Percentiles rank a stretch among this genome's conserved stretches.
These are phyloP conservation scores for Boletus rubropictus DNA, from an alignment of 768 basidiomycete species.

Conservation along the genomic window DNA sequence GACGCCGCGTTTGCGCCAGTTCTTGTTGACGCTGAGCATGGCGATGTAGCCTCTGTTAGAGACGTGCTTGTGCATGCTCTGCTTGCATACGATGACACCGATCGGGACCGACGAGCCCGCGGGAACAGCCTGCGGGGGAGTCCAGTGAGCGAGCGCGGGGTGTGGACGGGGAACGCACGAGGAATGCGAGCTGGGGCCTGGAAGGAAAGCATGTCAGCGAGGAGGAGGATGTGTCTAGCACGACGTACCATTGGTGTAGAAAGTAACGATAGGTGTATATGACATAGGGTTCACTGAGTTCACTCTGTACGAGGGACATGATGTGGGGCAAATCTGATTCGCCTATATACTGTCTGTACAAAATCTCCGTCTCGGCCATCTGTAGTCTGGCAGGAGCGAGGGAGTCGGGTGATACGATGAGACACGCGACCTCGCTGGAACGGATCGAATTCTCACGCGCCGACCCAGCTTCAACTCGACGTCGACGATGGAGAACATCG, in stretches of 20 bases:
- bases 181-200: slow-evolving; percentile 87
- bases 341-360: slow-evolving; percentile 70
- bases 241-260: slow-evolving; percentile 84
- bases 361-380: slow-evolving; percentile 33
- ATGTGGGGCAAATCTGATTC: slow-evolving; percentile 77
- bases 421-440: background rate
- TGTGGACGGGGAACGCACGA: slow-evolving; percentile 37
- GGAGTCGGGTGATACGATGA: background rate
- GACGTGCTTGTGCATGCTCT: slow-evolving; percentile 73
- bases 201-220: slow-evolving; percentile 1
- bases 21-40: slow-evolving; percentile 87
- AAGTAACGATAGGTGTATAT: slow-evolving; percentile 97
- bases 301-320: slow-evolving; percentile 83
- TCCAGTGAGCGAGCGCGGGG: background rate
- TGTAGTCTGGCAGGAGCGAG: background rate
- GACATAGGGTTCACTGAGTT: slow-evolving; percentile 94
- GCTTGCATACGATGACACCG: slow-evolving; percentile 96
- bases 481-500: slow-evolving; percentile 50
- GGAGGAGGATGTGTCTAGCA: no score
- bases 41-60: slow-evolving; percentile 93
- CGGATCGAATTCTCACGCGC: background rate
- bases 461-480: background rate
- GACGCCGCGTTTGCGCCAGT: slow-evolving; percentile 86
- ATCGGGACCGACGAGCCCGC: slow-evolving; percentile 49
- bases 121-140: slow-evolving; percentile 21